Percentiles rank a stretch among this genome's conserved stretches.
phyloP scores from a whole-genome alignment of 2,329 filamentous ascomycete species.

The Furcasterigmium furcatum region DNA sequence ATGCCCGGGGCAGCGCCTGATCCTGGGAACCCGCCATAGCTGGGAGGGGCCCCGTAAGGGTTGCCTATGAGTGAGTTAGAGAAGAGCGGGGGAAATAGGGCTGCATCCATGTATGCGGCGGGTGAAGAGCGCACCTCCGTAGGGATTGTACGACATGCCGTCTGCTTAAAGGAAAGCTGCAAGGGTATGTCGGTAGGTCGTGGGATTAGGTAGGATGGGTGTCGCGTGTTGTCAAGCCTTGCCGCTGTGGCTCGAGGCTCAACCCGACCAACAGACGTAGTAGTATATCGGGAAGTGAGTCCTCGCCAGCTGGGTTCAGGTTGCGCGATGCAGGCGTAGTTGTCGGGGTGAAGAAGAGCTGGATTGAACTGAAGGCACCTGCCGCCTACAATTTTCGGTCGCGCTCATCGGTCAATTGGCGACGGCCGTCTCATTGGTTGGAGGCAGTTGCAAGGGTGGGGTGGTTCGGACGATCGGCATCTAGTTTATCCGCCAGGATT shows the following conservation, averaged over 20 bases:
- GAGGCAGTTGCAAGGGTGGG: not conserved
- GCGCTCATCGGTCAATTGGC: slow-evolving; percentile 1
- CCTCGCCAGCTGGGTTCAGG: too few relatives aligned
- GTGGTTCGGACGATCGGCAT: not conserved
- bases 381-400: slow-evolving; percentile 6
- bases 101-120: not conserved
- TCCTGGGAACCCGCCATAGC: slow-evolving; percentile 68
- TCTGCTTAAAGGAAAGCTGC: too few relatives aligned
- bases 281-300: too few relatives aligned
- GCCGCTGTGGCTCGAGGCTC: too few relatives aligned
- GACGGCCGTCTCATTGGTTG: slow-evolving; percentile 10
- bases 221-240: too few relatives aligned
- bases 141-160: slow-evolving; percentile 59
- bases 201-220: too few relatives aligned
- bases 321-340: too few relatives aligned
- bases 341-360: not conserved
- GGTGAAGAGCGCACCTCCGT: slow-evolving; percentile 42
- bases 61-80: slow-evolving; percentile 23
- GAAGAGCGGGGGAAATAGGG: too few relatives aligned
- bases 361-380: not conserved
- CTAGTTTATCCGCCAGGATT: slow-evolving; percentile 8
- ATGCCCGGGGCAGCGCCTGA: slow-evolving; percentile 60
- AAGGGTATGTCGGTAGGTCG: too few relatives aligned
- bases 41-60: slow-evolving; percentile 72
- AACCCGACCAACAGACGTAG: too few relatives aligned